Evolutionary conservation across 2,329 filamentous ascomycete species (phyloP).

Genomic region (Fusarium buharicum): DNA sequence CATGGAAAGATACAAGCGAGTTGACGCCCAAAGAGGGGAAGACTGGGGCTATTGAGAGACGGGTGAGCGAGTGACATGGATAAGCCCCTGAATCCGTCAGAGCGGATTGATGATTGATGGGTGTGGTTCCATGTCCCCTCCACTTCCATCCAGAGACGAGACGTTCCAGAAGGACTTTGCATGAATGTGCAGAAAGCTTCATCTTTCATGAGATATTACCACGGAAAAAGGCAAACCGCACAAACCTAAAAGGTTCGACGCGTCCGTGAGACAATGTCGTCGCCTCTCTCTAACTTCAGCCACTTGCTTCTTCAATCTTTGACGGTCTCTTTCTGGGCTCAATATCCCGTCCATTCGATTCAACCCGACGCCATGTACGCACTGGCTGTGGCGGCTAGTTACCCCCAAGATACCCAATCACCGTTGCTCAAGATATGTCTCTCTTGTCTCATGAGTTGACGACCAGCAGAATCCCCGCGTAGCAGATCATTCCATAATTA

Average conservation of each 20-base stretch:
- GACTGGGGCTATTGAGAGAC: conserved; percentile 5
- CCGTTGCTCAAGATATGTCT: conserved; percentile 5
- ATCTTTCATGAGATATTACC: neutral
- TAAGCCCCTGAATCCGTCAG: conserved; percentile 41
- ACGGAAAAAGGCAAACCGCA: no score
- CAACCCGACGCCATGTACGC: conserved; percentile 9
- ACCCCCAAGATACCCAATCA: conserved; percentile 13
- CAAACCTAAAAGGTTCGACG: no score
- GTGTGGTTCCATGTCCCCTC: conserved; percentile 38
- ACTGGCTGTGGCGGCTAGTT: conserved; percentile 25
- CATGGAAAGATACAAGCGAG: conserved; percentile 17
- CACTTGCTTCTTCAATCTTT: neutral
- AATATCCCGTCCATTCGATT: conserved; percentile 22
- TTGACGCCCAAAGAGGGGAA: conserved; percentile 32
- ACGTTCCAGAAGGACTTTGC: conserved; percentile 35
- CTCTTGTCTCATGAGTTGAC: conserved; percentile 8
- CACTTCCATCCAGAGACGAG: conserved; percentile 6
- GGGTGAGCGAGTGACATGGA: conserved; percentile 29
- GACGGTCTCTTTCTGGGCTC: conserved; percentile 12
- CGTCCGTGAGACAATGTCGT: no score
- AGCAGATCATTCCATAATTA: conserved; percentile 15
- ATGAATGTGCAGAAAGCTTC: conserved; percentile 27
- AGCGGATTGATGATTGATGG: conserved; percentile 24
- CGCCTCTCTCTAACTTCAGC: no score
- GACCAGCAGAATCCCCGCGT: neutral